Evolutionary conservation across 805 yeast genomes (phyloP), one percentile per base, ranked within the genome.

Genomic region (Priceomyces carsonii): DNA sequence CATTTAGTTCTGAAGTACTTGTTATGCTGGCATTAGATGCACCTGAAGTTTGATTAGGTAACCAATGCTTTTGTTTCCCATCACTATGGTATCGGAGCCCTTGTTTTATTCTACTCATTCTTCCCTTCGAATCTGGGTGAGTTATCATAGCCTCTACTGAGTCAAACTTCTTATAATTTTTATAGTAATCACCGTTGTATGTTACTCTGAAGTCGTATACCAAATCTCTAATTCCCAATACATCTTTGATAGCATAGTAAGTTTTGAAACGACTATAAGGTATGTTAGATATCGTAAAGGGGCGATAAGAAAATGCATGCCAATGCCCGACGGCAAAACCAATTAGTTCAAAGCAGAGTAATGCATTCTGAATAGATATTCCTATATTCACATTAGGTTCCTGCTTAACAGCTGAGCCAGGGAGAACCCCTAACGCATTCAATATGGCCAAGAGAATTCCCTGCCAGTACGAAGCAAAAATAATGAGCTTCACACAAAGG

Each of bases 381-480:
- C 88, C 84, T 6, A 65, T 59, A 31, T 63, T 66, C 41, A 57
- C 51, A 34, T 63, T 48, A 13, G 48, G 45, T 20, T 42, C 42
- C 29, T 50, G 48, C 14, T 44, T 51, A 3, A 40, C 44, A 25
- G 47, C 57, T 22, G 43, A 40, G 8, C 59, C 60, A 3, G 73
- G 73, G 18, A 77, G 45, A 27, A 68, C 32, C 35, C 80, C 73
- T 49, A 72, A 46, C 52, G 71, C 65, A 61, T 73, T 65, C 28
- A 83, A 50, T 1, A 78, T 51, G 4, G 79, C 77, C 29, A 85
- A 62, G 1, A 80, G 44, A 6, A 84, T 63, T 0, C 95, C 88
- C 56, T 93, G 99, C 99, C 99, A 93, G 57, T 89, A 93, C n/a
- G 96, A 85, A 16, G 96, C 98, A 70, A 93, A 93, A 32, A 93